phyloP scores from a whole-genome alignment of 495 filamentous ascomycete species.

The Tuber calosporum region DNA sequence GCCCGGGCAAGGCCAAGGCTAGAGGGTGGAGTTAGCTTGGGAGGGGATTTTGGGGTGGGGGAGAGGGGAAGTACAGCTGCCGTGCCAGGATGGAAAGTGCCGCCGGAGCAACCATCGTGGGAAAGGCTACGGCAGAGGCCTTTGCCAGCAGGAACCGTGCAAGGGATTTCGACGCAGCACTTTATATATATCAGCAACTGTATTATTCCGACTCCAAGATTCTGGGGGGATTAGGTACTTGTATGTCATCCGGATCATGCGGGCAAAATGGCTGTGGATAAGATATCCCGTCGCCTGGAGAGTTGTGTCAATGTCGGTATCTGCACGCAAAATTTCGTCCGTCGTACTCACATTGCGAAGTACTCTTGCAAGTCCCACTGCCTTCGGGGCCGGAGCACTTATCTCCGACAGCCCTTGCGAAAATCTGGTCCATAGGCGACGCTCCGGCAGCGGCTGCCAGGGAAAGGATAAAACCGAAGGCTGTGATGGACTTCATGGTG shows the following conservation, averaged over 20 bases:
- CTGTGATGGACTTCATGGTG: neutral
- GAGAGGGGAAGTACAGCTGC: neutral
- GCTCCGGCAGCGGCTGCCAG: neutral
- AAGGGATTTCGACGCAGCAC: constrained; percentile 10
- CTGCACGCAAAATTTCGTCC: neutral
- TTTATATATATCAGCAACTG: neutral
- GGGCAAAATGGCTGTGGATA: neutral
- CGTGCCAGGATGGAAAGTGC: constrained; percentile 8
- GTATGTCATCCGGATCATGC: neutral
- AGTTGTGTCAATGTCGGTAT: neutral
- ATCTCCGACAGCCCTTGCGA: constrained; percentile 6
- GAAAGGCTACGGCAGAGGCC: neutral
- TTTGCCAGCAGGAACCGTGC: constrained; percentile 5
- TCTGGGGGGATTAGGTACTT: neutral
- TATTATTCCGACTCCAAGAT: neutral
- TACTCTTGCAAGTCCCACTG: neutral
- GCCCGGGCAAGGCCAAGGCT: constrained; percentile 18
- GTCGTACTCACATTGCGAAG: neutral
- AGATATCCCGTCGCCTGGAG: neutral
- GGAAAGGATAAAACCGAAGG: neutral
- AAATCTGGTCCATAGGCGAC: constrained; percentile 9
- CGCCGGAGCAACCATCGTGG: neutral
- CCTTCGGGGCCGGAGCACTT: constrained; percentile 2
- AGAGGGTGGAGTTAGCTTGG: neutral
- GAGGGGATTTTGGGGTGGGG: neutral